These are phyloP conservation scores for Chalciporus pseudorubinellus DNA, from an alignment of 768 basidiomycete species.

Conservation along the genomic window DNA sequence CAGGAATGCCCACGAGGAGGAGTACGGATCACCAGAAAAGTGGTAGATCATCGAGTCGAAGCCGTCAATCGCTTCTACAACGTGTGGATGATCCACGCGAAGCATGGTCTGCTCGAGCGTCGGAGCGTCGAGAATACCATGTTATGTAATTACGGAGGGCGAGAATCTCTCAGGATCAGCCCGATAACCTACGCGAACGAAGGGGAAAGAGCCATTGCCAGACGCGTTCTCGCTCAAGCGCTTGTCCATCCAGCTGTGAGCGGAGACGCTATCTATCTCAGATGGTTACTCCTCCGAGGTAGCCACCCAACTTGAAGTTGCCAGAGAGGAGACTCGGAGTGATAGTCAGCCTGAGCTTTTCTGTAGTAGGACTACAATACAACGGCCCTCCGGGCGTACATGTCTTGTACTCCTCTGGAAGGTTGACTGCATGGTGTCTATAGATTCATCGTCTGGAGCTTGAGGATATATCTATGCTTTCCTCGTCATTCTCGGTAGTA, in stretches of 20 bases:
- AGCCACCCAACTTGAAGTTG: too few species aligned
- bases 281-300: slow-evolving; percentile 68
- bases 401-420: too few species aligned
- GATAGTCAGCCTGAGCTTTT: too few species aligned
- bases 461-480: too few species aligned
- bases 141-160: slow-evolving; percentile 62
- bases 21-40: slow-evolving; percentile 39
- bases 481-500: too few species aligned
- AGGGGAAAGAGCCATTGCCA: too few species aligned
- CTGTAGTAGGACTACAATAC: too few species aligned
- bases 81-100: slow-evolving; percentile 66
- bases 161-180: slow-evolving; percentile 51
- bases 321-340: too few species aligned
- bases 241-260: slow-evolving; percentile 63
- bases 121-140: slow-evolving; percentile 67
- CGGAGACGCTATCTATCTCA: slow-evolving; percentile 64
- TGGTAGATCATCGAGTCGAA: slow-evolving; percentile 51
- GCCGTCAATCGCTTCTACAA: slow-evolving; percentile 66
- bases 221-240: slow-evolving; percentile 61
- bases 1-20: slow-evolving; percentile 14
- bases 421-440: too few species aligned
- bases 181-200: too few species aligned
- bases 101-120: slow-evolving; percentile 57
- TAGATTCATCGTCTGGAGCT: too few species aligned
- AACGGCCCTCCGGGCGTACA: too few species aligned